Percentiles rank a stretch among this genome's conserved stretches.
These are phyloP conservation scores for Udeniomyces megalosporus DNA, from an alignment of 768 basidiomycete species.

Conservation along the genomic window DNA sequence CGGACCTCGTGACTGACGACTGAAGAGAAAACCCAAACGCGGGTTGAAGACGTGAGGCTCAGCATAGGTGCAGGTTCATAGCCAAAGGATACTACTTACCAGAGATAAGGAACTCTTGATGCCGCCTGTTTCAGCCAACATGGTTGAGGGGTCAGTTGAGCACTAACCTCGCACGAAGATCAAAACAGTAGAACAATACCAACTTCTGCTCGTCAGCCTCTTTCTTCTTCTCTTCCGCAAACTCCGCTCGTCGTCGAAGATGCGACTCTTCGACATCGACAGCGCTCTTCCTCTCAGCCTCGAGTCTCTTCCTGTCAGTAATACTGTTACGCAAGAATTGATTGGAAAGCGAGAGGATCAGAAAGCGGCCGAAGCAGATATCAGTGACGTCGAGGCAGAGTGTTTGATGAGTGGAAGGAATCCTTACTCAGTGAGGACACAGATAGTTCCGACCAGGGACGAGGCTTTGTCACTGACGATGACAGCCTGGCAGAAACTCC, in stretches of 20 bases:
- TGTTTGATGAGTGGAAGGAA: no score
- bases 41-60: no score
- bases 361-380: not conserved
- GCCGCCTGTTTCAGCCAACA: not conserved
- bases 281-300: not conserved
- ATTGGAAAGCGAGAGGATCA: not conserved
- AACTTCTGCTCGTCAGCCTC: slow-evolving; percentile 11
- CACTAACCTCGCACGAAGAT: not conserved
- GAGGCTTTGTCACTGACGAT: not conserved
- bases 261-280: not conserved
- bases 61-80: no score
- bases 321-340: not conserved
- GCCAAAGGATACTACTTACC: no score
- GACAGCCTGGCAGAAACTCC: slow-evolving; percentile 1
- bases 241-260: not conserved
- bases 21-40: no score
- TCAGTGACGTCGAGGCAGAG: no score
- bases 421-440: not conserved
- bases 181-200: not conserved
- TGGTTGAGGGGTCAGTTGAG: no score
- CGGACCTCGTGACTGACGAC: slow-evolving; percentile 9
- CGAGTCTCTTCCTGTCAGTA: slow-evolving; percentile 8
- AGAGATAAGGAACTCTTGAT: slow-evolving; percentile 11
- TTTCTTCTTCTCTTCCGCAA: slow-evolving; percentile 1
- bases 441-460: not conserved